Percentiles rank a stretch among this genome's conserved stretches.
Evolutionary conservation across 176 grass and related monocot species (phyloP).

Genomic region (Thinopyrum elongatum): DNA sequence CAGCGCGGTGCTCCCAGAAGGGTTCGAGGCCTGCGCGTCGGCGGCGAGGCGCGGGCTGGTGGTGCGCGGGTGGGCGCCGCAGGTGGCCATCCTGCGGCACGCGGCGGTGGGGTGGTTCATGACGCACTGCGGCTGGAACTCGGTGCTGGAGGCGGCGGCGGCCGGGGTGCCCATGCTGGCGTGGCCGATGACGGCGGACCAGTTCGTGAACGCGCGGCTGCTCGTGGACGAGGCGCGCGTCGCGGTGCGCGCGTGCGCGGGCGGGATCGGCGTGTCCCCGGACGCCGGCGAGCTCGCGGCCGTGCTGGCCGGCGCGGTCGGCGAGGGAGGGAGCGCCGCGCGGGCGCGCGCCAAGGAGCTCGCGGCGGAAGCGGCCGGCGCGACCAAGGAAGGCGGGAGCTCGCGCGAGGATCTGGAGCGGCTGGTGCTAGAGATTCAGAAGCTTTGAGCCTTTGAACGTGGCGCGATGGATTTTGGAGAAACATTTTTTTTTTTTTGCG

Average conservation of each 20-base stretch:
- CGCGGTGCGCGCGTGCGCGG: constrained; percentile 32
- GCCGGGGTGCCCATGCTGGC: constrained; percentile 71
- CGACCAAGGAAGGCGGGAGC: constrained; percentile 41
- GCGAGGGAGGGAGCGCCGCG: constrained; percentile 15
- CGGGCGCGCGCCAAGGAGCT: constrained; percentile 42
- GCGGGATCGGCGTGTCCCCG: constrained; percentile 30
- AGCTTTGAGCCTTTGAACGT: too few relatives aligned
- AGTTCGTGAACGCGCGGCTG: constrained; percentile 68
- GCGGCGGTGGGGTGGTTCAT: constrained; percentile 57
- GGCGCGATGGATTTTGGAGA: too few relatives aligned
- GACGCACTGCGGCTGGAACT: constrained; percentile 68
- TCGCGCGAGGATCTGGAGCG: constrained; percentile 31
- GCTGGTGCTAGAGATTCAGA: background rate
- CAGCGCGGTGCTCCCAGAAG: constrained; percentile 36
- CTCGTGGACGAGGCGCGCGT: constrained; percentile 53
- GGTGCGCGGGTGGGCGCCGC: constrained; percentile 64
- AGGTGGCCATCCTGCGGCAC: constrained; percentile 63
- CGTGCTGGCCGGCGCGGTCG: constrained; percentile 23
- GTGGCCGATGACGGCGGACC: constrained; percentile 71
- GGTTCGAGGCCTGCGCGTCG: constrained; percentile 46
- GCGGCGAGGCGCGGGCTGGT: constrained; percentile 39
- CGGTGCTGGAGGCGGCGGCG: constrained; percentile 31
- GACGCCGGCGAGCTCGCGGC: constrained; percentile 40
- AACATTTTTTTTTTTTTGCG: too few relatives aligned
- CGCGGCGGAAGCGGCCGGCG: constrained; percentile 24